Evolutionary conservation across 2,329 filamentous ascomycete genomes (phyloP), one percentile per base, ranked within the genome.

Genomic region (Cadophora gregata): DNA sequence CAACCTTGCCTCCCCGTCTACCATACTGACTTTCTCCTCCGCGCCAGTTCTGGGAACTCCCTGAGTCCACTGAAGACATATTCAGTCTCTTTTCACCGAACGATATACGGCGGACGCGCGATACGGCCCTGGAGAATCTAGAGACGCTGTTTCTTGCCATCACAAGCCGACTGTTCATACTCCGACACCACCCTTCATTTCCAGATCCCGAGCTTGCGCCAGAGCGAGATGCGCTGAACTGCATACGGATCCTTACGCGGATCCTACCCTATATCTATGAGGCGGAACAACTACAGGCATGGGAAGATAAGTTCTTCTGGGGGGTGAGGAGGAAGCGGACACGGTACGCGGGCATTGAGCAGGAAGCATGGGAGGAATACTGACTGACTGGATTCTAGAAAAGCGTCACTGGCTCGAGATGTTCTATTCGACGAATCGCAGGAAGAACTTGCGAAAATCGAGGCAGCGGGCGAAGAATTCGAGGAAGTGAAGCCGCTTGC

Each of bases 231-330:
- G 93, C 91, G n/a, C 85, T 99, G 75, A 99, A 99, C 80, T 99
- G 96, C 79, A 89, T 99, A 75, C 88, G 96, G 36, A 88, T 98
- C 58, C 85, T 99, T 62, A 98, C 95, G 16, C 88, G 96, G 16
- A 82, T 99, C 58, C 83, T 99, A 31, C 96, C 96, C 5, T 99
- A 92, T 77, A 79, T 99, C 27, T 97, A 97, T 78, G 96, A 99
- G 79, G 90, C 90, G 61, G 94, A 97, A 51, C 85, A 90, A 62
- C 81, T 99, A 60, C 86, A 90, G 68, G 80, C 84, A 71, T 99
- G 96, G 96, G 93, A 98, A 76, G 90, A 97, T 69, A 88, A 86
- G 68, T 97, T 99, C 84, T 97, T 99, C 77, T 98, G 96, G 96
- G 85, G 86, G 1, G 83, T 86, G 56, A 85, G 93, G 72, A 86